Percentiles rank a stretch among this genome's conserved stretches.
Conservation (phyloP, 2,329 filamentous ascomycete species). For the Chaetomium globosum region DNA sequence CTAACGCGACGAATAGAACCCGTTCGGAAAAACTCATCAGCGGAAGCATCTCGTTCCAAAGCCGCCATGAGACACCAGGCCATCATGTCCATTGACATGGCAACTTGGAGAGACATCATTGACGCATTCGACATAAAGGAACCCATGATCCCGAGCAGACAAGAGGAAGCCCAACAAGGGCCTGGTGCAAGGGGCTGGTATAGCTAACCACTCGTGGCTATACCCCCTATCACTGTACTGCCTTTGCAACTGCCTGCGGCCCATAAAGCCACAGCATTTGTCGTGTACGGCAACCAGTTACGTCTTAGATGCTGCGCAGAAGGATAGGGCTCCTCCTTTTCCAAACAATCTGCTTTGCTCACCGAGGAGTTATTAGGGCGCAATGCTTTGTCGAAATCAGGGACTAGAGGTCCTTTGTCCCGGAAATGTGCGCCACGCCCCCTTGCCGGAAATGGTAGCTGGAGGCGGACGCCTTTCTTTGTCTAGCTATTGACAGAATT, state of each 20-base stretch:
- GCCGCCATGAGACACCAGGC: slow-evolving; percentile 76
- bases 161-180: slow-evolving; percentile 56
- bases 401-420: slow-evolving; percentile 6
- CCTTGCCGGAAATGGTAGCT: slow-evolving; percentile 15
- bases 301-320: background rate
- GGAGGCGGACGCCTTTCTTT: slow-evolving; percentile 14
- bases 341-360: background rate
- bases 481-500: slow-evolving; percentile 6
- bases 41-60: slow-evolving; percentile 41
- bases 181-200: slow-evolving; percentile 68
- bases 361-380: too few species aligned
- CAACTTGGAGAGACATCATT: slow-evolving; percentile 78
- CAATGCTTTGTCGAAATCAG: background rate
- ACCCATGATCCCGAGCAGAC: slow-evolving; percentile 81
- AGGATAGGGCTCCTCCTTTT: background rate
- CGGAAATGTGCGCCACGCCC: background rate
- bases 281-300: background rate
- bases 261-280: background rate
- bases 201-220: slow-evolving; percentile 40
- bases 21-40: slow-evolving; percentile 51
- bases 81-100: slow-evolving; percentile 84
- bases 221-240: background rate
- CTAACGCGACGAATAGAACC: slow-evolving; percentile 43
- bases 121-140: slow-evolving; percentile 74
- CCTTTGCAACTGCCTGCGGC: background rate